A percentile compares a stretch with the other conserved stretches of the same genome.
These are phyloP conservation scores for Lobosporangium transversale DNA, from an alignment of 192 early-diverging fungal genomes.

Conservation along the genomic window DNA sequence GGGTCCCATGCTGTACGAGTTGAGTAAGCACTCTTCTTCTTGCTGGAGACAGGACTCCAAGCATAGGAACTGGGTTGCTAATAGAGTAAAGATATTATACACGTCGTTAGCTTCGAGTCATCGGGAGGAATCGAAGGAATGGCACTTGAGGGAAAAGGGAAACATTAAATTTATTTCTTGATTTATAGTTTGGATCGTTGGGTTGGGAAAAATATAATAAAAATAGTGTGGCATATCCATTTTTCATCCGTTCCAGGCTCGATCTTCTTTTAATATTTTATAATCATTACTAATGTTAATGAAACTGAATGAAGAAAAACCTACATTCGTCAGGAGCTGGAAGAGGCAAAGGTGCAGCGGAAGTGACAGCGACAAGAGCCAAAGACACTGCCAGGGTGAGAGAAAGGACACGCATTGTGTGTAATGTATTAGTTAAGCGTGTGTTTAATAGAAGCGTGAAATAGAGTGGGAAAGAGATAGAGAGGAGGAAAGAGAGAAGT, in stretches of 20 bases:
- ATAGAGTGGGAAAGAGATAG: neutral
- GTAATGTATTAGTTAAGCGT: neutral
- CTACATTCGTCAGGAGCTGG: too few species aligned
- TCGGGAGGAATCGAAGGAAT: too few species aligned
- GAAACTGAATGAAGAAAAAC: too few species aligned
- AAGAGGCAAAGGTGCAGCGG: constrained; percentile 22
- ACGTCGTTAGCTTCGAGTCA: too few species aligned
- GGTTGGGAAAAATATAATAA: too few species aligned
- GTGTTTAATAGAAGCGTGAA: neutral
- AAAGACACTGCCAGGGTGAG: constrained; percentile 32
- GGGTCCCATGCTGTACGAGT: constrained; percentile 7
- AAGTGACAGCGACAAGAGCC: constrained; percentile 21
- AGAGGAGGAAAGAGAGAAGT: neutral
- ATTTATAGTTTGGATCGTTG: too few species aligned
- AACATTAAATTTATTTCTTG: too few species aligned
- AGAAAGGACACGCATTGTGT: constrained; percentile 31
- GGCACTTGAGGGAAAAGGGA: too few species aligned
- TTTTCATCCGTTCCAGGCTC: too few species aligned
- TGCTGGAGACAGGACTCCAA: constrained; percentile 19
- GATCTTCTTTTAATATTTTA: too few species aligned
- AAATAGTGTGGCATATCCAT: too few species aligned
- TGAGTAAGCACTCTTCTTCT: constrained; percentile 36
- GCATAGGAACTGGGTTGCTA: constrained; percentile 24
- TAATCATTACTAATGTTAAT: too few species aligned
- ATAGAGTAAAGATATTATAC: neutral